Evolutionary conservation across 176 grass and related monocot genomes (phyloP).

Genomic region (Triticum turgidum): DNA sequence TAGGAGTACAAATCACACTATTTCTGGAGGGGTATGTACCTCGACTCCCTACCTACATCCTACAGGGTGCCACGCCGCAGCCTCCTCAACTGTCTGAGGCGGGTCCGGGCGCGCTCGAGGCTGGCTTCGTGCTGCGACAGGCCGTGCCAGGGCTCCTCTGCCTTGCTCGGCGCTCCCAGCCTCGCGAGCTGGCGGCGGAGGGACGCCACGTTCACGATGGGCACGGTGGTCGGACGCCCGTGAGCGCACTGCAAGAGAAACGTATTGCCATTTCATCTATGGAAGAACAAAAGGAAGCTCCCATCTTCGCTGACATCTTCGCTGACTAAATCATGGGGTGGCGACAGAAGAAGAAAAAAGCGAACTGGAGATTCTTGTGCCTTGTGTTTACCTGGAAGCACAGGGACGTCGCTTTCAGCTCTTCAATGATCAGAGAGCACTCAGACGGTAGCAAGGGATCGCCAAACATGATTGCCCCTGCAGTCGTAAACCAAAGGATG

Average conservation of each 20-base stretch:
- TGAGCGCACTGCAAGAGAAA: constrained; percentile 75
- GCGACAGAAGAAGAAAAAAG: not conserved
- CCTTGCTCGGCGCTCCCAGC: constrained; percentile 37
- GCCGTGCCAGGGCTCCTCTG: constrained; percentile 62
- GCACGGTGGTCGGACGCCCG: constrained; percentile 83
- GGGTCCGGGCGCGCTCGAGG: constrained; percentile 47
- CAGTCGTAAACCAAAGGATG: constrained; percentile 3
- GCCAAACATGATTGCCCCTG: constrained; percentile 99
- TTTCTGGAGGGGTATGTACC: constrained; percentile 5
- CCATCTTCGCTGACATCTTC: not conserved
- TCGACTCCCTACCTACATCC: not conserved
- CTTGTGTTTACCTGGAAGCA: constrained; percentile 74
- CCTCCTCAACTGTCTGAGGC: constrained; percentile 52
- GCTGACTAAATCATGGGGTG: not conserved
- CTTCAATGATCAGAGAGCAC: constrained; percentile 88
- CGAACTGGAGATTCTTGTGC: not conserved
- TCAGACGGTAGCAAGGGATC: constrained; percentile 82
- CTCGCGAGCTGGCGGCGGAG: constrained; percentile 57
- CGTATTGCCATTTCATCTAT: not conserved
- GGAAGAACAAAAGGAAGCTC: not conserved
- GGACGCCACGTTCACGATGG: constrained; percentile 56
- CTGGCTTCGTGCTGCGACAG: constrained; percentile 48
- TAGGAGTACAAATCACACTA: constrained; percentile 3
- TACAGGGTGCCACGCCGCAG: constrained; percentile 25
- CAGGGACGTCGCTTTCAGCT: constrained; percentile 85